Evolutionary conservation across 1,139 yeast species (phyloP), one percentile per base, ranked within the genome.

Genomic region (Scheffersomyces parashehatae): DNA sequence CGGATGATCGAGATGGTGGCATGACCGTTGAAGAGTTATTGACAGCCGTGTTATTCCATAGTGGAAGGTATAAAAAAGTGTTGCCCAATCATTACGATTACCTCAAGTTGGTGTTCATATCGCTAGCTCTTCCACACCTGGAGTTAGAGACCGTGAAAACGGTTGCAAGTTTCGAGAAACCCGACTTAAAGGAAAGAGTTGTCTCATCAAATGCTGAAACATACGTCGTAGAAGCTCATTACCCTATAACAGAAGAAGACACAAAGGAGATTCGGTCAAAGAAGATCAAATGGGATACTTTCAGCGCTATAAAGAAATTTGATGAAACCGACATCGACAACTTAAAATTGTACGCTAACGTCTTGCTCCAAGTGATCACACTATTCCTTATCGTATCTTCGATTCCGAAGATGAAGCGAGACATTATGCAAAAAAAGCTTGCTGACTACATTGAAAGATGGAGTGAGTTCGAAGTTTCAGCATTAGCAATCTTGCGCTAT

Each of bases 401-500:
- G 0, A 46, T 64, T n/a, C 59, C 55, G 9, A 50, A 54, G 32
- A 60, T 54, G 42, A 49, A 52, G 50, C 76, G 42, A 55, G 66
- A 44, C 42, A 56, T 40, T 26, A 55, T 44, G 60, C 42, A 47
- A 42, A 42, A 39, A 35, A 48, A 53, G 16, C 31, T 59, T 31
- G 31, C 33, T 31, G 32, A 41, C 15, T 53, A 45, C 36, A 47
- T 58, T 13, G 35, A 46, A 1, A 50, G 61, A 10, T 76, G 81
- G 77, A 37, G 50, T 1, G 57, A 56, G 3, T 76, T 68, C 53
- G 70, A 69, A 42, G 45, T 44, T 0, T 51, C 55, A 28, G 71
- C 80, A 0, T 34, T 63, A 32, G 46, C 59, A 14, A 50, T 83
- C 11, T 44, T 82, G n/a, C 61, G 77, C 41, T 70, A 79, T n/a